These are phyloP conservation scores for Aspergillus uvarum DNA, from an alignment of 2,329 filamentous ascomycete genomes.

Conservation along the genomic window DNA sequence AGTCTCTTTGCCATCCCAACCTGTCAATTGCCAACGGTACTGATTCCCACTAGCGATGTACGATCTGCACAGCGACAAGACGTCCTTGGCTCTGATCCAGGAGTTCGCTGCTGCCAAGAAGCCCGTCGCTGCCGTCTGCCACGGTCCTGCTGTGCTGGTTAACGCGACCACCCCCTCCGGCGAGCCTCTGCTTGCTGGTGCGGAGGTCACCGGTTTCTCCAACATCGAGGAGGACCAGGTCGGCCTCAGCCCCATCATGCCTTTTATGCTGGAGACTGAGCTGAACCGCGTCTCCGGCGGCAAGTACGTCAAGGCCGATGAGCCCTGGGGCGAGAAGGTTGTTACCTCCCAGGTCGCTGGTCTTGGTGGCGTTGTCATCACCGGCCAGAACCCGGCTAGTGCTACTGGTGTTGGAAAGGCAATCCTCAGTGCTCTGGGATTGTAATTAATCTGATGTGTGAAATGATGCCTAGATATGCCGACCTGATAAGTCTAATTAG, in stretches of 20 bases:
- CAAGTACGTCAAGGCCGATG: constrained; percentile 45
- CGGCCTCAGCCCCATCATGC: constrained; percentile 39
- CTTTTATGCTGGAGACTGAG: constrained; percentile 47
- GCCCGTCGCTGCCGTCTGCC: constrained; percentile 52
- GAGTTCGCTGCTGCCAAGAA: constrained; percentile 51
- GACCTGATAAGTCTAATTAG: neutral
- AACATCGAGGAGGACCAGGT: constrained; percentile 48
- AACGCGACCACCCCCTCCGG: constrained; percentile 46
- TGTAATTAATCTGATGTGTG: constrained; percentile 5
- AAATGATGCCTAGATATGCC: neutral
- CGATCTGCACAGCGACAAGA: constrained; percentile 46
- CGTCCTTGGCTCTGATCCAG: constrained; percentile 47
- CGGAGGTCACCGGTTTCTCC: constrained; percentile 48
- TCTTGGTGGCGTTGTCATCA: constrained; percentile 41
- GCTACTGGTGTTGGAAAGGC: constrained; percentile 46
- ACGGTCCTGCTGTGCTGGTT: constrained; percentile 47
- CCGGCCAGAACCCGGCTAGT: constrained; percentile 50
- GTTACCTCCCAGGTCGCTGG: constrained; percentile 33
- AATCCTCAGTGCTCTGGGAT: constrained; percentile 36
- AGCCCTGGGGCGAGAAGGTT: constrained; percentile 48
- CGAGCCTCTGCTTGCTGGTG: constrained; percentile 40
- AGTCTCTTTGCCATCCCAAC: constrained; percentile 21
- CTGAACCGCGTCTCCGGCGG: constrained; percentile 41
- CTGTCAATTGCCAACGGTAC: neutral
- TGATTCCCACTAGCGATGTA: constrained; percentile 45